phyloP scores from a whole-genome alignment of 768 basidiomycete genomes.

The Lactifluus volemus region DNA sequence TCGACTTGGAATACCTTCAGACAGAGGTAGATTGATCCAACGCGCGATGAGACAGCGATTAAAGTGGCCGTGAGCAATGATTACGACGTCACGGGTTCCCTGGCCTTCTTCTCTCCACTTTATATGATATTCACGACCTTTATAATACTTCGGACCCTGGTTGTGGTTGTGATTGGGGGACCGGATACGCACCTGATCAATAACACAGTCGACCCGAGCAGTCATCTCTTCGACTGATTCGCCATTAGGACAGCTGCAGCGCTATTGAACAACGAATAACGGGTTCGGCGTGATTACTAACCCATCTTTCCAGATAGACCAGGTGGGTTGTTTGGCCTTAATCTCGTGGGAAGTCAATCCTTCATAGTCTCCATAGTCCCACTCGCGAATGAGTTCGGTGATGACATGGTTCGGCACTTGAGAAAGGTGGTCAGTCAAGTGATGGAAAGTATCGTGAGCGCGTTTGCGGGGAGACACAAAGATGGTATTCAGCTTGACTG shows the following conservation, averaged over 20 bases:
- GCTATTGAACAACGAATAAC: not conserved
- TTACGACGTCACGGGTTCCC: slow-evolving; percentile 69
- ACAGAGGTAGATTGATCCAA: slow-evolving; percentile 67
- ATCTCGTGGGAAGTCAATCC: slow-evolving; percentile 79
- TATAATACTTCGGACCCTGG: not conserved
- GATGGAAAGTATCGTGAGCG: slow-evolving; percentile 78
- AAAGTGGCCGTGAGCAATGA: slow-evolving; percentile 87
- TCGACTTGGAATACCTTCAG: slow-evolving; percentile 34
- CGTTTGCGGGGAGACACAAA: slow-evolving; percentile 83
- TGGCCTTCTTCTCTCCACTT: slow-evolving; percentile 59
- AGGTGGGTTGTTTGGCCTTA: slow-evolving; percentile 44
- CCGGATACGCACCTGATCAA: slow-evolving; percentile 45
- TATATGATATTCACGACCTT: slow-evolving; percentile 70
- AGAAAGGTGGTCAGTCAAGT: slow-evolving; percentile 52
- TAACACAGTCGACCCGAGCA: slow-evolving; percentile 65
- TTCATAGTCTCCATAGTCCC: slow-evolving; percentile 91
- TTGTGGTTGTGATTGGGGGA: not conserved
- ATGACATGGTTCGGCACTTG: slow-evolving; percentile 43
- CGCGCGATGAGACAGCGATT: slow-evolving; percentile 70
- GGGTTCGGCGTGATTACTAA: slow-evolving; percentile 24
- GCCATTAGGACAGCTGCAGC: slow-evolving; percentile 71
- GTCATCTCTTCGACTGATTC: slow-evolving; percentile 79
- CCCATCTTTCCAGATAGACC: slow-evolving; percentile 88
- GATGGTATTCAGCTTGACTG: slow-evolving; percentile 62
- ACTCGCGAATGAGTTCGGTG: slow-evolving; percentile 67